Conservation (phyloP, 2,329 filamentous ascomycete species). For the Colletotrichum eleusines region DNA sequence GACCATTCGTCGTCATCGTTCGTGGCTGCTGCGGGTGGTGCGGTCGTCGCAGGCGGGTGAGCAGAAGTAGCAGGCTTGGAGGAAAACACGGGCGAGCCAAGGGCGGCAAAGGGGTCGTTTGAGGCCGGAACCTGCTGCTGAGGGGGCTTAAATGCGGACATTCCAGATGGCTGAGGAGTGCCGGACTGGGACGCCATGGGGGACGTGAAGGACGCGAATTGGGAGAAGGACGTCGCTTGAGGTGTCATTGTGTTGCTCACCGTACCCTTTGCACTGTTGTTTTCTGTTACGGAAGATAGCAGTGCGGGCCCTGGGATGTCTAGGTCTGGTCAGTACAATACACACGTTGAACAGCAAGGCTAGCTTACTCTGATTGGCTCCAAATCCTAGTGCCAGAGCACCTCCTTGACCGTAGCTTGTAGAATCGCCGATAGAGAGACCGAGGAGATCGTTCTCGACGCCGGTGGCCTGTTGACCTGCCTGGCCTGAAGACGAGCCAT, state of each 20-base stretch:
- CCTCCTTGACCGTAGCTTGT: constrained; percentile 78
- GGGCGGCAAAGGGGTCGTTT: constrained; percentile 60
- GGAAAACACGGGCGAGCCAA: constrained; percentile 54
- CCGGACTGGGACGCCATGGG: constrained; percentile 64
- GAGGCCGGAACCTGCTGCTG: constrained; percentile 54
- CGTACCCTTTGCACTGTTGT: constrained; percentile 67
- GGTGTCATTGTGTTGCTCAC: constrained; percentile 47
- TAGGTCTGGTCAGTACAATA: constrained; percentile 51
- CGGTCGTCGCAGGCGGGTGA: constrained; percentile 45
- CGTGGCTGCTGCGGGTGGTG: constrained; percentile 48
- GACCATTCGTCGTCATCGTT: constrained; percentile 92
- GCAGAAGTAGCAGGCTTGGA: constrained; percentile 54
- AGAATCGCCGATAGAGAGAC: constrained; percentile 82
- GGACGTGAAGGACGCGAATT: constrained; percentile 68
- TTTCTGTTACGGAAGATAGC: constrained; percentile 72
- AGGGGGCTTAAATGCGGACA: constrained; percentile 60
- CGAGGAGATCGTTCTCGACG: constrained; percentile 90
- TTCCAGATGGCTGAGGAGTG: constrained; percentile 64
- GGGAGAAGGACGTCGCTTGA: constrained; percentile 63
- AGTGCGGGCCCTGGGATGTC: constrained; percentile 74
- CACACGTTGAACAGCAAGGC: background rate
- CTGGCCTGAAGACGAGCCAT: constrained; percentile 50
- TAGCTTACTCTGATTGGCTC: constrained; percentile 73
- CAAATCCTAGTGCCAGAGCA: constrained; percentile 85
- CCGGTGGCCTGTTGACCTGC: constrained; percentile 68